These are phyloP conservation scores for Chamaenerion angustifolium DNA, from an alignment of 345 rosid species.

Conservation along the genomic window DNA sequence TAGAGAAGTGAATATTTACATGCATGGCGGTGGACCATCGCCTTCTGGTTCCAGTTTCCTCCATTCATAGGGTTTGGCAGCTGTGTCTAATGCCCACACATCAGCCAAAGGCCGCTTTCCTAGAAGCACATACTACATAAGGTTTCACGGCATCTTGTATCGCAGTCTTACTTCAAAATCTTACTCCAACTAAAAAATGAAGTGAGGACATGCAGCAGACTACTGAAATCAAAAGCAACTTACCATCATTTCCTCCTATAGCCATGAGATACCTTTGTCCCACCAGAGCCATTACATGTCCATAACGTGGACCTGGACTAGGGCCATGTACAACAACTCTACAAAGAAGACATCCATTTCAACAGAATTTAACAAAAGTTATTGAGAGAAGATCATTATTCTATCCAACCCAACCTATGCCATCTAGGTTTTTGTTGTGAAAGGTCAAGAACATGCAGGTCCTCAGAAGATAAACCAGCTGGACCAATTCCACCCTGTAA, in stretches of 20 bases:
- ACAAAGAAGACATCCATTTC: constrained; percentile 13
- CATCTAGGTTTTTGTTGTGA: constrained; percentile 92
- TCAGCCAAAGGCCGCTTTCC: constrained; percentile 98
- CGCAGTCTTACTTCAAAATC: no score
- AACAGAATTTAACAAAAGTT: not conserved
- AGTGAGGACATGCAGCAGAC: no score
- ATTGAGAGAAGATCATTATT: constrained; percentile 4
- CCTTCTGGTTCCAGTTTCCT: constrained; percentile 99
- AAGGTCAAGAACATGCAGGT: constrained; percentile 96
- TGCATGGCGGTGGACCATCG: constrained; percentile 99
- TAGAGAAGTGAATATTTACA: constrained; percentile 27
- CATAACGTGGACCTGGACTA: constrained; percentile 99
- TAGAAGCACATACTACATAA: constrained; percentile 5
- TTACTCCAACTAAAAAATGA: no score
- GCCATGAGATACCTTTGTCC: constrained; percentile 99
- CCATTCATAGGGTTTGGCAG: constrained; percentile 99
- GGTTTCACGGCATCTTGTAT: no score
- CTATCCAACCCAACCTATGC: constrained; percentile 64
- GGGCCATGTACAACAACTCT: constrained; percentile 99
- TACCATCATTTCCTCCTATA: constrained; percentile 98
- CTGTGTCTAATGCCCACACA: constrained; percentile 99
- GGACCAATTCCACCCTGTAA: constrained; percentile 98
- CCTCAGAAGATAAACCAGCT: constrained; percentile 99
- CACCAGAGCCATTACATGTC: constrained; percentile 98
- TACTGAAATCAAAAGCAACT: constrained; percentile 6